Base-by-base conservation (phyloP, 257 asterid genomes). In the Jasminum sambac region DNA sequence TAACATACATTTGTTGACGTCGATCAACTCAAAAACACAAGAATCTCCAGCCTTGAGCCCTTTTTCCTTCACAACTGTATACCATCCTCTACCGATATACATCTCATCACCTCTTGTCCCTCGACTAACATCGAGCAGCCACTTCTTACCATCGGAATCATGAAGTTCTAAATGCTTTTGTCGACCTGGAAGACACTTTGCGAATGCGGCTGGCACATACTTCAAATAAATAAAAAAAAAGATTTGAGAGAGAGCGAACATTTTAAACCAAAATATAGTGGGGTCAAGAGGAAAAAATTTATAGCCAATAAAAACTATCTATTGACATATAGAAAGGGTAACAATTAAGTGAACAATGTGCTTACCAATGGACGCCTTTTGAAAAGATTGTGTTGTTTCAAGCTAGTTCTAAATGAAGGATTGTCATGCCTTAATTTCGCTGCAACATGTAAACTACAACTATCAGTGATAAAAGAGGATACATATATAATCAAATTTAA, bases 21-120 rank as follows among this genome's bases (percentile, higher is more conserved):
- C 40, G 38, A 77, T 60, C 48, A 63, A 63, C 66, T 77, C 74
- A 61, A 77, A 61, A 55, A 38, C 43, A 59, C 78, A 72, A 25
- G 59, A 21, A 55, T 77, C 81, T 67, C 78, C 77, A 10, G 7
- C n/a, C 16, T n/a, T 38, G 21, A 46, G 55, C 16, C 55, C 5
- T 46, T 46, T 46, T 46, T 46, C 55, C 23, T 46, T 46, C 7
- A 46, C 9, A 46, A 46, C 55, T 5, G 9, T 46, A 8, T 0
- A 0, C 55, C 55, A 46, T 46, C 55, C 19, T 7, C 21, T 46
- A 2, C 55, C 6, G 14, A 0, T 13, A 17, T 13, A 11, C 1
- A 11, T 17, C 4, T 4, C 5, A 43, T 4, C 6, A 16, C 21
- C 5, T 16, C n/a, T 16, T 4, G n/a, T 14, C 9, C 6, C 5